phyloP scores from a whole-genome alignment of 306 rosid species.

The Prunus dulcis region DNA sequence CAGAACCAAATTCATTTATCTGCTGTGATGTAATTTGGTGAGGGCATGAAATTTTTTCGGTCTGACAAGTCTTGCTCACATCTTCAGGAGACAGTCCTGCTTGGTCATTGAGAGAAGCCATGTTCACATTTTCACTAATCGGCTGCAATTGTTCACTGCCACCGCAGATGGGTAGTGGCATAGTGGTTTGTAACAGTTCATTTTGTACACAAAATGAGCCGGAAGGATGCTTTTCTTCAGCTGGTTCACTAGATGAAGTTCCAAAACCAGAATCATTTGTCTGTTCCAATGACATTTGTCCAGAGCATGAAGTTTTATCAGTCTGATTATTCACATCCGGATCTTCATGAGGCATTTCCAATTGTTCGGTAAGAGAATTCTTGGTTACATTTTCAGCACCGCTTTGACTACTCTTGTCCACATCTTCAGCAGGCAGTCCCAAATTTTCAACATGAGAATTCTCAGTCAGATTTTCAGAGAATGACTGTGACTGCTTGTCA shows the following conservation, averaged over 20 bases:
- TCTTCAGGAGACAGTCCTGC: constrained; percentile 11
- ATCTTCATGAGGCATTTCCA: constrained; percentile 11
- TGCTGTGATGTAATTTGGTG: constrained; percentile 20
- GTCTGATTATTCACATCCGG: constrained; percentile 7
- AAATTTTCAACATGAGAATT: constrained; percentile 35
- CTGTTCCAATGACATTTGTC: constrained; percentile 10
- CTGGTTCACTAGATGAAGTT: constrained; percentile 3
- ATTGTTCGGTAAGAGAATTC: constrained; percentile 12
- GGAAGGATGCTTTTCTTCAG: neutral
- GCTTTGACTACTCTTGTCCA: constrained; percentile 27
- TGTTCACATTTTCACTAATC: constrained; percentile 1
- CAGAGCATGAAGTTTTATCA: constrained; percentile 12
- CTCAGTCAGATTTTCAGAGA: constrained; percentile 28
- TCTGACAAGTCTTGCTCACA: constrained; percentile 25
- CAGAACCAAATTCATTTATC: constrained; percentile 26
- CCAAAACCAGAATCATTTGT: constrained; percentile 8
- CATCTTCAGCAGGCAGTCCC: constrained; percentile 21
- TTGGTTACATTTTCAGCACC: constrained; percentile 14
- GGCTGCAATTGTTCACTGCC: constrained; percentile 1
- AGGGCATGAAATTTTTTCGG: constrained; percentile 23
- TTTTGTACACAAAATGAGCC: constrained; percentile 18
- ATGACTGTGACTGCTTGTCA: constrained; percentile 28
- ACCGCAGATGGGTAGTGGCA: neutral
- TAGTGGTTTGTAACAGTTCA: constrained; percentile 3
- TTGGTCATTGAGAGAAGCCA: constrained; percentile 2